Percentiles rank a stretch among this genome's conserved stretches.
Conservation (phyloP, 179 eudicot species). For the Heliamphora pulchella region DNA sequence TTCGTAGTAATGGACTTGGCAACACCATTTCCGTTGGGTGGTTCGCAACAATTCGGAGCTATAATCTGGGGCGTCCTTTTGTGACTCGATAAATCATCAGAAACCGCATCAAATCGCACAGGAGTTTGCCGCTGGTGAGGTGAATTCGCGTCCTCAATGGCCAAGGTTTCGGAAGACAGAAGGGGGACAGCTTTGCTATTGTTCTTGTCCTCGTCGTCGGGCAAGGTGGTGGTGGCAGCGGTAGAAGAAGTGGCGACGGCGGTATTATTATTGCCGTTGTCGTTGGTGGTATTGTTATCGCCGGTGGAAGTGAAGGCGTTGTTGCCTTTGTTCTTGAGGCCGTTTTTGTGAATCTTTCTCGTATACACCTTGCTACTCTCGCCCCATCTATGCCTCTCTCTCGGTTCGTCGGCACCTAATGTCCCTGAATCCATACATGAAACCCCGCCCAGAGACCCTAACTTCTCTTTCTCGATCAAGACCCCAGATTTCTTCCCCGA, state of each 20-base stretch:
- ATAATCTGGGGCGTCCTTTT: background rate
- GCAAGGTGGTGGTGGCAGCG: background rate
- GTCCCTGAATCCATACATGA: conserved; percentile 62
- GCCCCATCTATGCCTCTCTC: conserved; percentile 41
- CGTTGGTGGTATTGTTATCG: background rate
- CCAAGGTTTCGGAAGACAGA: too few relatives aligned
- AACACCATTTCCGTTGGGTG: conserved; percentile 13
- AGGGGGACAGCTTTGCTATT: background rate
- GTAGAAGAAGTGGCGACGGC: background rate
- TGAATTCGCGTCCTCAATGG: conserved; percentile 10
- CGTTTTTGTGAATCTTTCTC: conserved; percentile 25
- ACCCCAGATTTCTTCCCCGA: conserved; percentile 22
- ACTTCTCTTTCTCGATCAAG: conserved; percentile 13
- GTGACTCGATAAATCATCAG: conserved; percentile 11
- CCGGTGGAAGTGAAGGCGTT: background rate
- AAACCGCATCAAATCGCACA: conserved; percentile 4
- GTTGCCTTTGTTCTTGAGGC: conserved; percentile 7
- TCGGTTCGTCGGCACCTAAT: conserved; percentile 35
- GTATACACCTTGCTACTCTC: conserved; percentile 51
- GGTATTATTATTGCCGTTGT: background rate
- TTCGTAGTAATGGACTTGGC: conserved; percentile 17
- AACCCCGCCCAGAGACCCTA: conserved; percentile 16
- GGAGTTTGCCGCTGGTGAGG: conserved; percentile 16
- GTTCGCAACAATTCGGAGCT: background rate
- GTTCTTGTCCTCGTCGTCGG: background rate